Percentiles rank a stretch among this genome's conserved stretches.
Evolutionary conservation across 2,329 filamentous ascomycete species (phyloP).

Genomic region (Phialemoniopsis sp.): DNA sequence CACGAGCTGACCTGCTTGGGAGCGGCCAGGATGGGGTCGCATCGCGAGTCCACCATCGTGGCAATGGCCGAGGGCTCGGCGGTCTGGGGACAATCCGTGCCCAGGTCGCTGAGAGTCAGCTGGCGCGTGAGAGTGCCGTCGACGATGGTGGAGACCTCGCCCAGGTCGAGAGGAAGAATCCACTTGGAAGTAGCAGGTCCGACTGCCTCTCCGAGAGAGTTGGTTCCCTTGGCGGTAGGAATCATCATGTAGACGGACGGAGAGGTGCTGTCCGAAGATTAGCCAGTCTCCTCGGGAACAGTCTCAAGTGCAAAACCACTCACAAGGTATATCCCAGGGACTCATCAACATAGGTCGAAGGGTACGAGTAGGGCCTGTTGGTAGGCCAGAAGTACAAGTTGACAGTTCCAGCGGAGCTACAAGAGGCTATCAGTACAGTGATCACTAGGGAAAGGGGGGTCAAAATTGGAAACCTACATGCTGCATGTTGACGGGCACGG

Average conservation of each 20-base stretch:
- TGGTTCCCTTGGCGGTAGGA: constrained; percentile 25
- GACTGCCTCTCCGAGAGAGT: constrained; percentile 18
- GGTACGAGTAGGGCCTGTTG: constrained; percentile 21
- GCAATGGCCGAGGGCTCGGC: constrained; percentile 18
- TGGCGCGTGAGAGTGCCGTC: constrained; percentile 17
- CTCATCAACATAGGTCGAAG: constrained; percentile 22
- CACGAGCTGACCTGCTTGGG: constrained; percentile 22
- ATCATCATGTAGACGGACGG: constrained; percentile 32
- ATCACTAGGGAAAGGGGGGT: too few species aligned
- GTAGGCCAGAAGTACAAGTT: constrained; percentile 29
- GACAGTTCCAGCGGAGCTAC: constrained; percentile 22
- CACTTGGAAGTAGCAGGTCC: constrained; percentile 23
- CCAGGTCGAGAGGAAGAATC: constrained; percentile 23
- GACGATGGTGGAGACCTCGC: constrained; percentile 28
- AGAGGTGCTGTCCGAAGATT: constrained; percentile 22
- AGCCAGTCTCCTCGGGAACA: neutral
- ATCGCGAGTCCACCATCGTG: constrained; percentile 20
- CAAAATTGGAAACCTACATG: constrained; percentile 24
- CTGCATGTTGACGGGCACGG: constrained; percentile 24
- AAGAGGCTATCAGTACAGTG: neutral
- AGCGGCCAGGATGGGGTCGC: constrained; percentile 26
- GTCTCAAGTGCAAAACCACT: constrained; percentile 3
- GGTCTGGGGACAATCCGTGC: constrained; percentile 25
- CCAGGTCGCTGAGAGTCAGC: constrained; percentile 26
- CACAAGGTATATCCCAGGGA: constrained; percentile 26